Percentiles rank a stretch among this genome's conserved stretches.
Evolutionary conservation across 1,284 basidiomycete species (phyloP).

Genomic region (Mycena sp.): DNA sequence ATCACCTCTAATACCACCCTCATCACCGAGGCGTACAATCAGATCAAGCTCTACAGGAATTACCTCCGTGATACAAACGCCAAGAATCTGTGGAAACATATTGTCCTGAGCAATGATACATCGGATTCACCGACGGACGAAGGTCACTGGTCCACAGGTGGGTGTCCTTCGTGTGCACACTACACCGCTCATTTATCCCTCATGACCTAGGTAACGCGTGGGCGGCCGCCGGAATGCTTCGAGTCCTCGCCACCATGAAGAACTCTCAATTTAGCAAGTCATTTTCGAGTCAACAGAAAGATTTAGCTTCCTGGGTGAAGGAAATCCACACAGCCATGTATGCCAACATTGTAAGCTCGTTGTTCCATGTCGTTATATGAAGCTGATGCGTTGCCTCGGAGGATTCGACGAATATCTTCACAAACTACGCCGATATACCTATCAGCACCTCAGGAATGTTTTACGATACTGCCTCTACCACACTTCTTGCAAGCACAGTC

Average conservation of each 20-base stretch:
- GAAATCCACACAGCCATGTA: conserved; percentile 84
- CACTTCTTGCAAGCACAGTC: conserved; percentile 81
- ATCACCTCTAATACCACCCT: conserved; percentile 73
- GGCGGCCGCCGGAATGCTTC: conserved; percentile 87
- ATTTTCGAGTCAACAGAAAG: conserved; percentile 62
- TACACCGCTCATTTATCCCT: not conserved
- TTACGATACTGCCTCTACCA: conserved; percentile 78
- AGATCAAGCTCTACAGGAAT: conserved; percentile 81
- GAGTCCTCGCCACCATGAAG: conserved; percentile 81
- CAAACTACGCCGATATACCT: conserved; percentile 78
- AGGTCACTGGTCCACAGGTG: conserved; percentile 82
- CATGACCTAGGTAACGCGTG: conserved; percentile 76
- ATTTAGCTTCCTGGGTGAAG: conserved; percentile 73
- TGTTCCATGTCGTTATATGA: conserved; percentile 1
- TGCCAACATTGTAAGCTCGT: conserved; percentile 45
- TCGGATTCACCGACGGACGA: conserved; percentile 52
- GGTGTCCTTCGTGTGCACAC: conserved; percentile 14
- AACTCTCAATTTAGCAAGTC: conserved; percentile 63
- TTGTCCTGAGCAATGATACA: conserved; percentile 58
- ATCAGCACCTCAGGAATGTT: conserved; percentile 58
- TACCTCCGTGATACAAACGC: conserved; percentile 61
- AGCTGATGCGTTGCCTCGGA: conserved; percentile 33
- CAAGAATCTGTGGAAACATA: conserved; percentile 74
- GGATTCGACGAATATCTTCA: conserved; percentile 67
- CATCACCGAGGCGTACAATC: conserved; percentile 77